Evolutionary conservation across 2,329 filamentous ascomycete genomes (phyloP), one percentile per base, ranked within the genome.

Genomic region (Ophiostoma novo-ulmi): DNA sequence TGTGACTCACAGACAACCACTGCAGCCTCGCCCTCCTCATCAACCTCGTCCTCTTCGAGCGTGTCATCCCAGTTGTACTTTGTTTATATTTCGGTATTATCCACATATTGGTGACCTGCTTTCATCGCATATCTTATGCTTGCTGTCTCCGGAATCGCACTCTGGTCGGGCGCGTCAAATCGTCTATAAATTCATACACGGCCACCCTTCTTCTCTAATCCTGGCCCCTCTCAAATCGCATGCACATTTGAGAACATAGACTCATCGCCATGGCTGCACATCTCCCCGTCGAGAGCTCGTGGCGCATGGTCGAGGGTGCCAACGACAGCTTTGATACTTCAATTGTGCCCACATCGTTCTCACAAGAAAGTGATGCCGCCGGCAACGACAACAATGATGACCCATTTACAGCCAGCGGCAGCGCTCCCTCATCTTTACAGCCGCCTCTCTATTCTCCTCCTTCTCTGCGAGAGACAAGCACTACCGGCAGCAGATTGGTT

Each of bases 231-330:
- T 20, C 44, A 48, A 48, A 22, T 4, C 44, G 31, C n/a, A 26
- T 35, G 8, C 6, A 41, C 17, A n/a, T 17, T 17, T 67, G 36
- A 55, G 17, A n/a, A n/a, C 38, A 11, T 6, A 31, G 36, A 26
- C 31, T 58, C 20, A n/a, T 38, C 55, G 67, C 4, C 75, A 65
- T 65, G 63, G 35, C 63, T 41, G 63, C 63, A 65, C 63, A 65
- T 65, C 20, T 82, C 20, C 81, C 82, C 48, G 80, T 86, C 61
- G 84, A 85, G 73, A 82, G 83, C 73, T 88, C 85, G 26, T 88
- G 86, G 86, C 85, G 86, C 74, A 82, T 88, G 79, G 85, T 88
- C 14, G 86, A 88, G 71, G 85, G 82, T 75, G 85, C 87, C 70
- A 83, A 87, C 76, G 85, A 88, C 75, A 87, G 85, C 75, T 88